Percentiles rank a stretch among this genome's conserved stretches.
phyloP scores from a whole-genome alignment of 2,329 filamentous ascomycete species.

The Penicillium psychrosexuale region DNA sequence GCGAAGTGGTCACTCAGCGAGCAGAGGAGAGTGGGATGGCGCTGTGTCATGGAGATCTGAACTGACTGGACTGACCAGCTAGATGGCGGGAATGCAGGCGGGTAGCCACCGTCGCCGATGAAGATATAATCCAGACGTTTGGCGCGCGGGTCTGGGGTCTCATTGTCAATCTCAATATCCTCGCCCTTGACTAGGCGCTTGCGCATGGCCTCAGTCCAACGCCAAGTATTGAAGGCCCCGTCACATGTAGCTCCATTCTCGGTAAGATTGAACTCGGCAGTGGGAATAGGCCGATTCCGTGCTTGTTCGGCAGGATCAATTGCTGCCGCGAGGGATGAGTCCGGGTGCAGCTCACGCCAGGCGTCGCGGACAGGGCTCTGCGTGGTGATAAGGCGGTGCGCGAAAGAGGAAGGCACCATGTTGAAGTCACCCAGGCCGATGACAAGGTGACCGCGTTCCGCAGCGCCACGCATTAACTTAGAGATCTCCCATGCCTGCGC shows the following conservation, averaged over 20 bases:
- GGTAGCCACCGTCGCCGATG: conserved; percentile 56
- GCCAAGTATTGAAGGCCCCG: conserved; percentile 84
- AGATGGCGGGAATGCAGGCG: conserved; percentile 29
- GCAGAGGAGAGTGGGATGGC: conserved; percentile 76
- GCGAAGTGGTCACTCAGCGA: conserved; percentile 95
- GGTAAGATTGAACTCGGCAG: conserved; percentile 70
- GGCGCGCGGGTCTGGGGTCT: conserved; percentile 67
- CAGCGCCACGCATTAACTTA: conserved; percentile 79
- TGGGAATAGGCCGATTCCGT: conserved; percentile 66
- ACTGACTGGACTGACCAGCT: conserved; percentile 69
- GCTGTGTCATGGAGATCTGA: conserved; percentile 73
- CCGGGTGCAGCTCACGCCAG: conserved; percentile 80
- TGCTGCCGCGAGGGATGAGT: conserved; percentile 74
- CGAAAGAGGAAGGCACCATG: conserved; percentile 83
- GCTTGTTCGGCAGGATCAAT: conserved; percentile 64
- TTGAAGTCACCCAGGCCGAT: conserved; percentile 93
- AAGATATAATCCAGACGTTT: conserved; percentile 96
- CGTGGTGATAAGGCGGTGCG: conserved; percentile 76
- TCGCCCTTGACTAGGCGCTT: conserved; percentile 64
- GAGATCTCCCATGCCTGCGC: conserved; percentile 94
- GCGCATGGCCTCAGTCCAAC: conserved; percentile 72
- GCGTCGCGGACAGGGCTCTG: conserved; percentile 75
- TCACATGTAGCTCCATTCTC: conserved; percentile 88
- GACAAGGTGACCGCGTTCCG: conserved; percentile 76
- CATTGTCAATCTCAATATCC: conserved; percentile 62